These are phyloP conservation scores for Takashimella koratensis DNA, from an alignment of 1,284 basidiomycete species.

Conservation along the genomic window DNA sequence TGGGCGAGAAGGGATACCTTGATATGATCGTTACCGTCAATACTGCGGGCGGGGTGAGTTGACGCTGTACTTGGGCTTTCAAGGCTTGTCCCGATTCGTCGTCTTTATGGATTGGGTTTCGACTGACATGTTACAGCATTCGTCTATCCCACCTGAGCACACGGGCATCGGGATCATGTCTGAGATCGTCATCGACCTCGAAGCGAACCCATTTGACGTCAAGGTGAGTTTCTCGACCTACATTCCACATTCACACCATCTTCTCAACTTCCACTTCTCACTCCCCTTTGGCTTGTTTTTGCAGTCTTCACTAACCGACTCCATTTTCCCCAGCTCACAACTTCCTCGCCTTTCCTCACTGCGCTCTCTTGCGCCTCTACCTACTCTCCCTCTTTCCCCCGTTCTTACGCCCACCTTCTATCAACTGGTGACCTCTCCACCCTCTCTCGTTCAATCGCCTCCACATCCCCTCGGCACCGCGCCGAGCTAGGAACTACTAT, in stretches of 20 bases:
- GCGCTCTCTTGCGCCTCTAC: slow-evolving; percentile 50
- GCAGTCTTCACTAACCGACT: background rate
- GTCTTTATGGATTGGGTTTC: too few relatives aligned
- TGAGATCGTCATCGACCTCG: slow-evolving; percentile 45
- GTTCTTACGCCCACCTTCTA: slow-evolving; percentile 33
- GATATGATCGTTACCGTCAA: slow-evolving; percentile 44
- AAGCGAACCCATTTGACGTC: slow-evolving; percentile 46
- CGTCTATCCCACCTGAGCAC: slow-evolving; percentile 50
- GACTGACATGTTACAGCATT: slow-evolving; percentile 44
- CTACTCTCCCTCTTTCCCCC: slow-evolving; percentile 41
- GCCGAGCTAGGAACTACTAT: slow-evolving; percentile 38
- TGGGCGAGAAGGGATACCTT: slow-evolving; percentile 46
- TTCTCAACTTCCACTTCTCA: too few relatives aligned
- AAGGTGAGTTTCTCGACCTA: slow-evolving; percentile 10
- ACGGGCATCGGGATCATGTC: slow-evolving; percentile 52
- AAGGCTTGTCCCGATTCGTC: too few relatives aligned
- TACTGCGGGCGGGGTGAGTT: slow-evolving; percentile 43
- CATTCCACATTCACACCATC: background rate
- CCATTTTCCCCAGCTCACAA: too few relatives aligned
- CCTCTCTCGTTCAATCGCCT: slow-evolving; percentile 37
- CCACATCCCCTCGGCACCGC: slow-evolving; percentile 13
- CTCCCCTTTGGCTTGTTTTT: too few relatives aligned
- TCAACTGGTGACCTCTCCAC: slow-evolving; percentile 42
- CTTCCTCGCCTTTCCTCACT: slow-evolving; percentile 48
- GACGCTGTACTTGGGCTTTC: background rate